phyloP scores from a whole-genome alignment of 2,329 filamentous ascomycete genomes.

The Chlorencoelia australis region DNA sequence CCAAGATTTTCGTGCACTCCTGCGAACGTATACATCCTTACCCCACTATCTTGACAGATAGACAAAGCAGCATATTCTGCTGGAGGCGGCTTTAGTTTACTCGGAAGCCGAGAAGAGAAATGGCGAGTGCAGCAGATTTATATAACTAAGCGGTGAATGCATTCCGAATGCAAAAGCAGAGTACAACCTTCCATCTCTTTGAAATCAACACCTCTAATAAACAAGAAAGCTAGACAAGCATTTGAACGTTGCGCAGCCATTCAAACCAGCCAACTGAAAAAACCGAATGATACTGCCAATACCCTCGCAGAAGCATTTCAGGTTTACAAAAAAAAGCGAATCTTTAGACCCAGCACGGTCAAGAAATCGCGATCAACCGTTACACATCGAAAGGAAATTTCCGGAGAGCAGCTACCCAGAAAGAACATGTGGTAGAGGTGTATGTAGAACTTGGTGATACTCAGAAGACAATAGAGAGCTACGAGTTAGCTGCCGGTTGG shows the following conservation, averaged over 20 bases:
- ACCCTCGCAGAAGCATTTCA: conserved; percentile 87
- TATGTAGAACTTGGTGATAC: conserved; percentile 69
- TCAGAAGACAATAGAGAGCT: conserved; percentile 70
- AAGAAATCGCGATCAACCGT: conserved; percentile 71
- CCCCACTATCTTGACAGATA: conserved; percentile 49
- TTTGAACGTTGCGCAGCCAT: conserved; percentile 82
- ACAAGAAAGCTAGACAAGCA: conserved; percentile 74
- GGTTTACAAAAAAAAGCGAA: conserved; percentile 76
- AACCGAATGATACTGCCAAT: conserved; percentile 88
- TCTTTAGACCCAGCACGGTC: conserved; percentile 73
- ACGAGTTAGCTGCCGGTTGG: conserved; percentile 79
- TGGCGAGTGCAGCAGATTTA: conserved; percentile 78
- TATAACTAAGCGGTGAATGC: conserved; percentile 86
- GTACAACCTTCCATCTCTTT: conserved; percentile 37
- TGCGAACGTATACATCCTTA: conserved; percentile 52
- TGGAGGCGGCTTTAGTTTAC: conserved; percentile 75
- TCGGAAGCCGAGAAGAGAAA: conserved; percentile 79
- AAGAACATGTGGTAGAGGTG: conserved; percentile 79
- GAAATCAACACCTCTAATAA: conserved; percentile 33
- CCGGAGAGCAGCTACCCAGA: conserved; percentile 78
- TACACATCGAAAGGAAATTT: conserved; percentile 89
- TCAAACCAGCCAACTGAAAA: conserved; percentile 71
- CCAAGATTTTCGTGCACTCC: conserved; percentile 66
- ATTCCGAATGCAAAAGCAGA: conserved; percentile 78
- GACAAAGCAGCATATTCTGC: conserved; percentile 72